Percentiles rank a stretch among this genome's conserved stretches.
These are phyloP conservation scores for Ogataea thermomethanolica DNA, from an alignment of 805 yeast species.

Conservation along the genomic window DNA sequence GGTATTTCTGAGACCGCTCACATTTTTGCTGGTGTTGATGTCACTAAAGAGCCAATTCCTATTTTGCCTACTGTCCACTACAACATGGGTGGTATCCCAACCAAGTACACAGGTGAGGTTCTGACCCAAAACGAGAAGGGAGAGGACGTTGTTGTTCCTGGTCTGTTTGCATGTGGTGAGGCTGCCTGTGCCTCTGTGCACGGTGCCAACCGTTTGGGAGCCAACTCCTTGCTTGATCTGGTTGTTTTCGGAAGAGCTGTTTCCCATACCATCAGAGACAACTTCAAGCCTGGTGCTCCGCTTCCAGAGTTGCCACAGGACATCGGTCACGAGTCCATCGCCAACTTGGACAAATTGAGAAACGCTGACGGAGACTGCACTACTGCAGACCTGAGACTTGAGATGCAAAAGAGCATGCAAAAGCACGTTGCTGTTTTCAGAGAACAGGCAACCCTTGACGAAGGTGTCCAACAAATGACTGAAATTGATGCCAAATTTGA, in stretches of 20 bases:
- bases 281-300: conserved; percentile 84
- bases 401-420: conserved; percentile 97
- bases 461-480: conserved; percentile 78
- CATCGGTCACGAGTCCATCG: conserved; percentile 85
- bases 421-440: conserved; percentile 96
- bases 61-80: conserved; percentile 97
- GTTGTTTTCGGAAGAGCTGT: conserved; percentile 99
- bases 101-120: conserved; percentile 95
- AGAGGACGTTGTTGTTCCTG: conserved; percentile 87
- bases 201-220: conserved; percentile 99
- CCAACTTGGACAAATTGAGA: conserved; percentile 84
- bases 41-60: conserved; percentile 98
- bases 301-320: conserved; percentile 79
- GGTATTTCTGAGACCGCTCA: conserved; percentile 99
- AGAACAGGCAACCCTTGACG: conserved; percentile 85
- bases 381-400: conserved; percentile 85
- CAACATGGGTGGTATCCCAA: conserved; percentile 99
- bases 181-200: conserved; percentile 99
- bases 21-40: conserved; percentile 98
- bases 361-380: conserved; percentile 76
- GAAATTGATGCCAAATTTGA: conserved; percentile 70
- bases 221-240: conserved; percentile 92
- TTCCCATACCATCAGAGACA: conserved; percentile 83
- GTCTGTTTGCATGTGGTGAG: conserved; percentile 96
- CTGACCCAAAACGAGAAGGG: conserved; percentile 80